Evolutionary conservation across 2,329 filamentous ascomycete species (phyloP).

Genomic region (Passalora sequoiae): DNA sequence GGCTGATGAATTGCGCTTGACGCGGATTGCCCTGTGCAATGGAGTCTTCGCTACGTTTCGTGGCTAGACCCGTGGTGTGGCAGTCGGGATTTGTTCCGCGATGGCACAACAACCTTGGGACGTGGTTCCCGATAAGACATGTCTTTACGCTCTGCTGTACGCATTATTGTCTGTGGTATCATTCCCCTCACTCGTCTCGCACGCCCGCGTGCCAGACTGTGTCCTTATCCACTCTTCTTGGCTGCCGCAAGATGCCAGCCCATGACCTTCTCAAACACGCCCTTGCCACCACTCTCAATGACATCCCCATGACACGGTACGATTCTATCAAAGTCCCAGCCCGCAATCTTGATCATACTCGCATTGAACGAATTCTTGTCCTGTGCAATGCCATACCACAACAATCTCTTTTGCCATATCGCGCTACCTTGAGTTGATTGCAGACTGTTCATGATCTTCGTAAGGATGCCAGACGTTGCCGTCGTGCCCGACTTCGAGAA

Average conservation of each 20-base stretch:
- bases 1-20: too few relatives aligned
- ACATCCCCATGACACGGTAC: constrained; percentile 93
- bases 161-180: too few relatives aligned
- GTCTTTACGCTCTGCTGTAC: too few relatives aligned
- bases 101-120: too few relatives aligned
- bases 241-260: constrained; percentile 67
- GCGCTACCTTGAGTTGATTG: constrained; percentile 58
- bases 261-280: constrained; percentile 70
- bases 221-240: too few relatives aligned
- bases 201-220: too few relatives aligned
- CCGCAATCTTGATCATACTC: constrained; percentile 62
- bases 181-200: too few relatives aligned
- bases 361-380: constrained; percentile 66
- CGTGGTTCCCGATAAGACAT: too few relatives aligned
- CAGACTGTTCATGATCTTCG: constrained; percentile 53
- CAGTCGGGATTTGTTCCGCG: too few relatives aligned
- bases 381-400: constrained; percentile 67
- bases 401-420: constrained; percentile 71
- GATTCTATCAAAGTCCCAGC: constrained; percentile 79
- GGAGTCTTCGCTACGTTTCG: too few relatives aligned
- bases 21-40: too few relatives aligned
- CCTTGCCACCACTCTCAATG: constrained; percentile 69
- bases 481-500: constrained; percentile 54
- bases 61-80: too few relatives aligned
- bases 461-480: constrained; percentile 54